Percentiles rank a stretch among this genome's conserved stretches.
Conservation (phyloP, 2,329 filamentous ascomycete species). For the Aspergillus fijiensis region DNA sequence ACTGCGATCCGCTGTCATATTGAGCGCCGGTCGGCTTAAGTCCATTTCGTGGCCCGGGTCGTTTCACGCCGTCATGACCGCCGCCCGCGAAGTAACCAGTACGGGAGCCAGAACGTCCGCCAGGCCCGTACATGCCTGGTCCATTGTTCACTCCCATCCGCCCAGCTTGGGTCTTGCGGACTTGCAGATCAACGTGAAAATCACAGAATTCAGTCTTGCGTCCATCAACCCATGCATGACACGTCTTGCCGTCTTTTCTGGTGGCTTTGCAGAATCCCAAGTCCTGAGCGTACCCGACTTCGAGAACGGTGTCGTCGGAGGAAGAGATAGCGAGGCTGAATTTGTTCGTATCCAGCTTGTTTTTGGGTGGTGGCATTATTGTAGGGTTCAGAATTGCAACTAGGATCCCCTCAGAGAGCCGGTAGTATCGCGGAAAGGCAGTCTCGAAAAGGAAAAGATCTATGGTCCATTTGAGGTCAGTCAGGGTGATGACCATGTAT, state of each 20-base stretch:
- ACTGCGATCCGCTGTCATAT: constrained; percentile 44
- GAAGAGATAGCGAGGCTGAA: constrained; percentile 85
- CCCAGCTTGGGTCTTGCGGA: constrained; percentile 66
- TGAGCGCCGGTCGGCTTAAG: constrained; percentile 37
- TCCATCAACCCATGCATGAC: constrained; percentile 81
- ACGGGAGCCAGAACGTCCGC: constrained; percentile 41
- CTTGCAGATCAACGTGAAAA: constrained; percentile 80
- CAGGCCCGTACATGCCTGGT: constrained; percentile 51
- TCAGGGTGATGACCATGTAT: constrained; percentile 88
- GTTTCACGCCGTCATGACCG: constrained; percentile 24
- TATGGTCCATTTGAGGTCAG: constrained; percentile 85
- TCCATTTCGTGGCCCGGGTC: constrained; percentile 23
- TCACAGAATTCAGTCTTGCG: constrained; percentile 89
- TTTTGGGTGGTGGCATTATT: constrained; percentile 81
- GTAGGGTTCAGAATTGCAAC: constrained; percentile 88
- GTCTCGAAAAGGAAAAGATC: constrained; percentile 90
- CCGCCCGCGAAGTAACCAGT: constrained; percentile 36
- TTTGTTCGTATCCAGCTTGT: constrained; percentile 72
- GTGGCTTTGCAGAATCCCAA: constrained; percentile 83
- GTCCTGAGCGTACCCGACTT: constrained; percentile 81
- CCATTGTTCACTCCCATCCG: constrained; percentile 79
- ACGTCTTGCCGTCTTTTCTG: constrained; percentile 79
- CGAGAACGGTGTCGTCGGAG: constrained; percentile 83
- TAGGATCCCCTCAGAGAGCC: constrained; percentile 85
- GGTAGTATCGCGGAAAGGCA: constrained; percentile 91